Base-by-base conservation (phyloP, 441 rosid genomes). In the Gossypium gossypioides region DNA sequence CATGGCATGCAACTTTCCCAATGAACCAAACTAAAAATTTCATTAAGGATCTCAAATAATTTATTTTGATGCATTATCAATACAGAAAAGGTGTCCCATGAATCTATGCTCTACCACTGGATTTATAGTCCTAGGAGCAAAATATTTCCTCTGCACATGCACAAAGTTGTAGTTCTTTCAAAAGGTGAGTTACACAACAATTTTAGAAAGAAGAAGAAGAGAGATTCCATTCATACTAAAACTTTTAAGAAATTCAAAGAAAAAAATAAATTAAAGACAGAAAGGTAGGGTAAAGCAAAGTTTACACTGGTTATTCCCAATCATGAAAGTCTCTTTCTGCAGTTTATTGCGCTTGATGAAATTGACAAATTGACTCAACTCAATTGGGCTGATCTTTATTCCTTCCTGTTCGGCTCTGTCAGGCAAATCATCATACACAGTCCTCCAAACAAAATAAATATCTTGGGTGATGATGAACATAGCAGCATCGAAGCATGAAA, bases 381-480 rank as follows among this genome's bases (percentile, higher is more conserved):
- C 91, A 69, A 84, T 74, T 2, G 98, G 93, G 83, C 72, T 81
- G 1, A 83, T 72, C 52, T 86, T 84, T 16, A 86, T 83, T 72
- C 96, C 97, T 76, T 88, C 91, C 75, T 85, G 90, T 62, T 86
- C 88, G 69, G 93, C 91, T 77, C 93, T 93, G 75, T 77, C 63
- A 77, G 44, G 72, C 71, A 61, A 63, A 70, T n/a, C 76, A 46
- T 75, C 74, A 78, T 34, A 48, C 71, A 16, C 63, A 52, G 24
- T 37, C 34, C 61, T 42, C 51, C 16, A 52, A 76, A 71, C 50
- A 19, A 19, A 76, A 66, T 12, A 66, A 37, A 58, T 50, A 48
- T 50, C 42, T 46, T 66, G 57, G 37, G 21, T 15, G 58, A 48
- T 25, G 58, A 67, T 48, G 42, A 51, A 12, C 10, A 68, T 51